Percentiles rank a stretch among this genome's conserved stretches.
Conservation (phyloP, 805 yeast species). For the Hanseniaspora taiwanica region DNA sequence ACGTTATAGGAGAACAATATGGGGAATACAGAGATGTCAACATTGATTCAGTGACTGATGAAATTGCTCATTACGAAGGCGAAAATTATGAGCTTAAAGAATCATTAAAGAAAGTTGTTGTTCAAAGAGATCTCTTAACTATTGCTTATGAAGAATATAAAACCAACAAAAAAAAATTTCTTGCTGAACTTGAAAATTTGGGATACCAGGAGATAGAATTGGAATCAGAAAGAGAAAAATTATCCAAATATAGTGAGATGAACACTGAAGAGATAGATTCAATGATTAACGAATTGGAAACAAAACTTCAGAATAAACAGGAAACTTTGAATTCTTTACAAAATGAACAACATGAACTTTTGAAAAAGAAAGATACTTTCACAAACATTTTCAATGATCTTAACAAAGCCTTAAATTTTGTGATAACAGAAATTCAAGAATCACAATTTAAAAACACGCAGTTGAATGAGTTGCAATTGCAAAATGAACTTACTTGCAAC, state of each 20-base stretch:
- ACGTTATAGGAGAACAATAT: slow-evolving; percentile 24
- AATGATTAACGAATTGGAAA: slow-evolving; percentile 39
- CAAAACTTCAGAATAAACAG: slow-evolving; percentile 30
- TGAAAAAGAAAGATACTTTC: slow-evolving; percentile 45
- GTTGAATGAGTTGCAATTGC: slow-evolving; percentile 40
- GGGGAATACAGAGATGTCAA: slow-evolving; percentile 23
- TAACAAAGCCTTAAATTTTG: slow-evolving; percentile 23
- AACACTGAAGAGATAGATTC: slow-evolving; percentile 42
- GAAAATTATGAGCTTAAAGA: slow-evolving; percentile 46
- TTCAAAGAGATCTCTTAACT: slow-evolving; percentile 51
- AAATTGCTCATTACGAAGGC: slow-evolving; percentile 31
- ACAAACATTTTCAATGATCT: slow-evolving; percentile 23
- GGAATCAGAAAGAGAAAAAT: slow-evolving; percentile 43
- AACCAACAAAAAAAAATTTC: slow-evolving; percentile 42
- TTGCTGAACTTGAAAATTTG: slow-evolving; percentile 47
- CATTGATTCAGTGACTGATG: slow-evolving; percentile 14
- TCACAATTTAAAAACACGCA: slow-evolving; percentile 25
- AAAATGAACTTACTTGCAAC: slow-evolving; percentile 29
- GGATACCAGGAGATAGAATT: slow-evolving; percentile 44
- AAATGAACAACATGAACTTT: slow-evolving; percentile 34
- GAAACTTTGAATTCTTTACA: slow-evolving; percentile 30
- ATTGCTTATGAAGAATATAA: slow-evolving; percentile 52
- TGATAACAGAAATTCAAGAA: slow-evolving; percentile 34
- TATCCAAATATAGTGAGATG: slow-evolving; percentile 46
- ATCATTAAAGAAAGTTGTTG: slow-evolving; percentile 44